Conservation (phyloP, 192 early-diverging fungal genomes). For the Coemansia sp. region DNA sequence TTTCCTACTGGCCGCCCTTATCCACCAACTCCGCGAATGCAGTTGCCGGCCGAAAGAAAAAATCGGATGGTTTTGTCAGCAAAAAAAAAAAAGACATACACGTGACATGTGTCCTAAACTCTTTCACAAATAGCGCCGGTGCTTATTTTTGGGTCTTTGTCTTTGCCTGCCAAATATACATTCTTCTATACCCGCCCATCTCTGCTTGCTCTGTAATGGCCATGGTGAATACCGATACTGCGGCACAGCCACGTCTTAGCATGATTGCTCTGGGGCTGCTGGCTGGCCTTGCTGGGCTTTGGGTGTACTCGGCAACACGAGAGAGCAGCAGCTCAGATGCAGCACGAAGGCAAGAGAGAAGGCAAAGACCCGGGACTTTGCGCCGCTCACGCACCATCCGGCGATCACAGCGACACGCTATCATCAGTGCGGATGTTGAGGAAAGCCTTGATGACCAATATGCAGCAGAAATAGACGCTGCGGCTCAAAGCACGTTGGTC, state of each 20-base stretch:
- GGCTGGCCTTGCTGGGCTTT: slow-evolving; percentile 36
- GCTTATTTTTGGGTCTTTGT: too few species aligned
- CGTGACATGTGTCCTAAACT: too few species aligned
- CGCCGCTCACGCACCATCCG: slow-evolving; percentile 42
- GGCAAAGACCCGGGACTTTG: slow-evolving; percentile 5
- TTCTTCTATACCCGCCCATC: too few species aligned
- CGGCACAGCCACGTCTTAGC: slow-evolving; percentile 32
- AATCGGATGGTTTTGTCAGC: slow-evolving; percentile 4
- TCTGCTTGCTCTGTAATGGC: not conserved
- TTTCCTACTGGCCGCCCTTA: not conserved
- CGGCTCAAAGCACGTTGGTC: not conserved
- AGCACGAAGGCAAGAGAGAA: not conserved
- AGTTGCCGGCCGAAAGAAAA: not conserved
- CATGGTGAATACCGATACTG: not conserved
- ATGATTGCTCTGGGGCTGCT: slow-evolving; percentile 34
- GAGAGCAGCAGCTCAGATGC: slow-evolving; percentile 2
- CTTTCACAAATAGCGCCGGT: too few species aligned
- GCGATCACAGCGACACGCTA: slow-evolving; percentile 28
- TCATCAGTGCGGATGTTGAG: slow-evolving; percentile 11
- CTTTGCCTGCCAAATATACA: too few species aligned
- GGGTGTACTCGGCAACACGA: slow-evolving; percentile 35
- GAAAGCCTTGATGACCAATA: slow-evolving; percentile 9
- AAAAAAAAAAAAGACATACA: too few species aligned
- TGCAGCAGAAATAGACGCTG: not conserved
- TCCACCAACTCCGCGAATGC: not conserved